These are phyloP conservation scores for Tilletia indica DNA, from an alignment of 1,284 basidiomycete species.

Conservation along the genomic window DNA sequence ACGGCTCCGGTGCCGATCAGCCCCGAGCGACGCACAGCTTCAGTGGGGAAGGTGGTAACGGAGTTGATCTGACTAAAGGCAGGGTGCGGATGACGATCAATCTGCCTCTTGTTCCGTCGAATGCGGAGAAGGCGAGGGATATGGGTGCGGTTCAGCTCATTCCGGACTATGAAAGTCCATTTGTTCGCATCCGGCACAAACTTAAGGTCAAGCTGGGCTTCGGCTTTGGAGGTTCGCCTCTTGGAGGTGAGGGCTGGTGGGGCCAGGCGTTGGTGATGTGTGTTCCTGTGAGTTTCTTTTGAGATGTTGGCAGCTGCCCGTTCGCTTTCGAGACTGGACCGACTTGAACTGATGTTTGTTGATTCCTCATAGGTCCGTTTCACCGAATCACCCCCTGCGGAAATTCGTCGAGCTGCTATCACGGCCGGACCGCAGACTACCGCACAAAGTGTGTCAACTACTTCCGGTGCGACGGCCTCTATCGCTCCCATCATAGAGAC, in stretches of 20 bases:
- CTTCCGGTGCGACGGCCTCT: not conserved
- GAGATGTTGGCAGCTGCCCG: no score
- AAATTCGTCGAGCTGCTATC: slow-evolving; percentile 31
- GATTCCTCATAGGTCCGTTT: slow-evolving; percentile 34
- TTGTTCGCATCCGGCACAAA: slow-evolving; percentile 52
- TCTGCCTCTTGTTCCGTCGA: slow-evolving; percentile 44
- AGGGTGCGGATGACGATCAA: slow-evolving; percentile 53
- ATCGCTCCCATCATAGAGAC: slow-evolving; percentile 18
- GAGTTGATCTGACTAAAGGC: slow-evolving; percentile 46
- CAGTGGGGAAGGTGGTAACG: slow-evolving; percentile 47
- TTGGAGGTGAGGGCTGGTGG: slow-evolving; percentile 37
- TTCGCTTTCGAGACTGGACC: no score
- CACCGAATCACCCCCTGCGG: slow-evolving; percentile 51
- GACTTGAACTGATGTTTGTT: no score
- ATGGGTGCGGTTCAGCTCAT: slow-evolving; percentile 41
- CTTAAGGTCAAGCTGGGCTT: slow-evolving; percentile 55
- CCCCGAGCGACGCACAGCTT: slow-evolving; percentile 50
- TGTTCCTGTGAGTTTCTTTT: slow-evolving; percentile 38
- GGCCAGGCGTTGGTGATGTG: slow-evolving; percentile 53
- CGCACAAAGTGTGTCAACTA: not conserved
- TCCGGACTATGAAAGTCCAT: slow-evolving; percentile 53
- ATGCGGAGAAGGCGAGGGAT: slow-evolving; percentile 27
- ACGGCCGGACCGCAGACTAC: not conserved
- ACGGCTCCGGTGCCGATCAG: slow-evolving; percentile 23
- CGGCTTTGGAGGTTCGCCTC: slow-evolving; percentile 37